A percentile compares a stretch with the other conserved stretches of the same genome.
These are phyloP conservation scores for Thymus quinquecostatus DNA, from an alignment of 257 asterid species.

Conservation along the genomic window DNA sequence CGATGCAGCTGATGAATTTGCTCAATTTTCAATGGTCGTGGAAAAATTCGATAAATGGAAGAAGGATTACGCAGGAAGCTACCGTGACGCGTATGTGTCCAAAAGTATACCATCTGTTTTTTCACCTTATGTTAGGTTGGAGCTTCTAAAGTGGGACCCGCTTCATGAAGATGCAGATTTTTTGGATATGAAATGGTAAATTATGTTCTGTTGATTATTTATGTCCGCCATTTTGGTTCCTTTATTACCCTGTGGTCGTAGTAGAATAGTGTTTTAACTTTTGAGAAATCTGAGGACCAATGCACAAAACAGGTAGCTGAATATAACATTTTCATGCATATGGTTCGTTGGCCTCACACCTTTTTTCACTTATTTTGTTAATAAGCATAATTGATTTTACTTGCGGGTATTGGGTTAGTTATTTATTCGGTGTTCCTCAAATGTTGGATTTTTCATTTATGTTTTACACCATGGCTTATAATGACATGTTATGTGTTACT, in stretches of 20 bases:
- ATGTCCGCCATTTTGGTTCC: background rate
- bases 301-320: background rate
- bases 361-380: constrained; percentile 1
- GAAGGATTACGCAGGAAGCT: constrained; percentile 74
- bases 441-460: background rate
- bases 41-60: constrained; percentile 84
- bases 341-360: constrained; percentile 2
- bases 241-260: background rate
- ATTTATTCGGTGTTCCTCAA: background rate
- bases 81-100: constrained; percentile 94
- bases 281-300: background rate
- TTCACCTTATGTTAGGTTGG: constrained; percentile 93
- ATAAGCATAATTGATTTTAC: background rate
- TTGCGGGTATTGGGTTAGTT: background rate
- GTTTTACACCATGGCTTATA: background rate
- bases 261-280: background rate
- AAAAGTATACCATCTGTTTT: constrained; percentile 74
- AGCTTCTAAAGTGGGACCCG: constrained; percentile 99
- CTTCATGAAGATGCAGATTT: constrained; percentile 87
- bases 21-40: constrained; percentile 73
- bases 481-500: background rate
- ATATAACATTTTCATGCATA: background rate
- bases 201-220: background rate
- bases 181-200: constrained; percentile 86
- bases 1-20: constrained; percentile 86